Base-by-base conservation (phyloP, 176 grass and related monocot species). In the Aegilops tauschii region DNA sequence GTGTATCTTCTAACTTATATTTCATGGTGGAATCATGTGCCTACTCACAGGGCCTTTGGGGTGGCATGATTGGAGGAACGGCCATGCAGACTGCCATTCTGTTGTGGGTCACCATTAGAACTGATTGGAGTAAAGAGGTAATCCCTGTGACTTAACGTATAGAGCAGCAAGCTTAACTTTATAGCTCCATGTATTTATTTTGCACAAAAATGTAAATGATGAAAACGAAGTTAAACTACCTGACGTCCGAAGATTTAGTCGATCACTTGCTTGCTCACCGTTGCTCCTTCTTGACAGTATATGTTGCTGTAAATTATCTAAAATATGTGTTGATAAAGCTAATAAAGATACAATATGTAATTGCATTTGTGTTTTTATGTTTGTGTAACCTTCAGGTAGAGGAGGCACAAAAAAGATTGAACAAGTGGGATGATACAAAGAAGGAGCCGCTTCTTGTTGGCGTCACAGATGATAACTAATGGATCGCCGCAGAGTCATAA, bases 51-150 rank as follows among this genome's bases (percentile, higher is more conserved):
- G 94, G 94, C 8, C 92, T 97, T 81, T 97, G 94, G 94, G 76
- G 84, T 81, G 94, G 94, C 35, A 97, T 97, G 94, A 89, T 97
- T 50, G 94, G 92, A 68, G 94, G 94, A 77, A 97, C 94, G 9
- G 85, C 59, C 70, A 89, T 94, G 78, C 94, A 97, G 67, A 97
- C 94, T 0, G 31, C 82, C 10, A 97, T 97, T 81, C 87, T 97
- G 49, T 47, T 91, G 29, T 93, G 87, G 83, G 85, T 94, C 6
- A 97, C 94, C 30, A 54, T 93, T 39, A 90, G 85, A 82, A 92
- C 89, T 61, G 92, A 97, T 79, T 97, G 94, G 94, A 84, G 86
- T 42, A 94, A 90, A 37, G 94, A 97, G 94, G 94, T 90, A 87
- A 17, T 52, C 5, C 6, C 0, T 18, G 25, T 30, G 17, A 13